These are phyloP conservation scores for Podaxis mareebaensis DNA, from an alignment of 768 basidiomycete species.

Conservation along the genomic window DNA sequence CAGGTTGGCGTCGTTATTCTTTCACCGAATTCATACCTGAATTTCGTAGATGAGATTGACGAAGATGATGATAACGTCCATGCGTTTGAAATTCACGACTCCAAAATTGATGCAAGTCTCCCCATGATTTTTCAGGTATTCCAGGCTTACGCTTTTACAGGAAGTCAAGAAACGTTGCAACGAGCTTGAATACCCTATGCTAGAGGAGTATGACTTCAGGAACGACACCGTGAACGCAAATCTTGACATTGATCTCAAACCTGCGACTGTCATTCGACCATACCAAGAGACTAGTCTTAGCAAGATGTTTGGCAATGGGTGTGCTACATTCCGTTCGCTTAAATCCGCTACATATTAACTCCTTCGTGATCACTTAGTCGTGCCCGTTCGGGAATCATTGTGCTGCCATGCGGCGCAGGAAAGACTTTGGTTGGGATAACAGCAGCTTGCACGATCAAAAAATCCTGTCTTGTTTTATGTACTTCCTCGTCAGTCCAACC, in stretches of 20 bases:
- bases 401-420: conserved; percentile 96
- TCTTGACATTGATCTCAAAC: conserved; percentile 97
- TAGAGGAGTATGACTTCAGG: conserved; percentile 99
- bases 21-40: not conserved
- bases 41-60: conserved; percentile 81
- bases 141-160: conserved; percentile 36
- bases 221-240: conserved; percentile 97
- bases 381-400: conserved; percentile 97
- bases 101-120: conserved; percentile 81
- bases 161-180: conserved; percentile 96
- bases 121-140: conserved; percentile 4
- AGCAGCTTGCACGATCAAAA: conserved; percentile 98
- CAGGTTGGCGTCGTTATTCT: conserved; percentile 48
- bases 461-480: conserved; percentile 95
- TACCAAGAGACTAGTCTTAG: conserved; percentile 98
- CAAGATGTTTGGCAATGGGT: conserved; percentile 99
- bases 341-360: not conserved
- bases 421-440: conserved; percentile 99
- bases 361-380: conserved; percentile 53
- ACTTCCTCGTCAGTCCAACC: conserved; percentile 84
- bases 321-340: conserved; percentile 23
- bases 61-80: conserved; percentile 98
- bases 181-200: conserved; percentile 95
- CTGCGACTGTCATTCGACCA: conserved; percentile 94
- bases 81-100: conserved; percentile 93